Evolutionary conservation across 2,329 filamentous ascomycete genomes (phyloP), one percentile per base, ranked within the genome.

Genomic region (Aspergillus bombycis): DNA sequence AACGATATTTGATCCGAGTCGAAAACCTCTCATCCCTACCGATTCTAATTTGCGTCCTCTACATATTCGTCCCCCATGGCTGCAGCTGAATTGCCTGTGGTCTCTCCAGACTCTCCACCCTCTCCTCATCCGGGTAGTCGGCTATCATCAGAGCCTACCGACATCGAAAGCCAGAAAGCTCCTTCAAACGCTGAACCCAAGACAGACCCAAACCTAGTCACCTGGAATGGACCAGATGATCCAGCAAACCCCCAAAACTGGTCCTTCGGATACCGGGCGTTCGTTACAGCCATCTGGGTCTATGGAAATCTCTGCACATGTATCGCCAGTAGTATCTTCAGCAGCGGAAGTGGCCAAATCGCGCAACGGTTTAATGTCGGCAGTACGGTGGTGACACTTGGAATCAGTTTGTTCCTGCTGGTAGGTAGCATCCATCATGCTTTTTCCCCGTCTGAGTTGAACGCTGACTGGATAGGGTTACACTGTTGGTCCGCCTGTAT

Each of bases 211-310:
- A 23, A 58, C 36, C 58, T 64, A 8, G 60, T 63, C 26, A 62
- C 64, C 23, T 0, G 58, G 61, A 32, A 50, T 19, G 64, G 55
- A 8, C 82, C 84, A 6, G 78, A 87, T 58, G 81, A 82, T 60
- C 77, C 77, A 1, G 73, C 74, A 12, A 80, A 94, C 71, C 91
- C 91, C 0, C 91, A 93, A 82, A 94, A 93, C 75, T 94, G 90
- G 90, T 86, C 84, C 61, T 91, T 90, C 72, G 78, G 78, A 1
- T 89, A 82, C 77, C 93, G 92, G 77, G 93, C 91, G 90, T 91
- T 88, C 71, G 89, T 87, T 74, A 96, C 92, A n/a, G 21, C 91
- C 94, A 0, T 91, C 92, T 1, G 26, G 83, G 2, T 89, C 88
- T 2, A 91, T 89, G 71, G 91, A 91, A 70, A 88, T 89, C 59